These are phyloP conservation scores for Oenanthe sinensis DNA, from an alignment of 129 eudicot genomes.

Conservation along the genomic window DNA sequence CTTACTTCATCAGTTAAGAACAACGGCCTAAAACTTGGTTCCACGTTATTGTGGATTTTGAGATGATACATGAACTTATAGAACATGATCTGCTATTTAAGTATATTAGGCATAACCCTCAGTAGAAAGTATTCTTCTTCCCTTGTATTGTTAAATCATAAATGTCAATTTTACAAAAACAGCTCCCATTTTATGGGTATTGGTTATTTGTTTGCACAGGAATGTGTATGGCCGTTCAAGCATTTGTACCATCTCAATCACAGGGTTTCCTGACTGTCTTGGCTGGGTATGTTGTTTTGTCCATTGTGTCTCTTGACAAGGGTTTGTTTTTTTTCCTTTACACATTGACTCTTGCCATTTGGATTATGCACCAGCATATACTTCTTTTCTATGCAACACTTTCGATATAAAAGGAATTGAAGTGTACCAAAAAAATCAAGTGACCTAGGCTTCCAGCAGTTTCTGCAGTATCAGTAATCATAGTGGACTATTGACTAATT, in stretches of 20 bases:
- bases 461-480: not conserved
- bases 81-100: not conserved
- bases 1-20: not conserved
- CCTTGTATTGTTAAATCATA: not conserved
- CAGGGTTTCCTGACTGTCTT: constrained; percentile 55
- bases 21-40: not conserved
- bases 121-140: not conserved
- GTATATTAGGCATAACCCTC: not conserved
- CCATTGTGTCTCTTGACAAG: not conserved
- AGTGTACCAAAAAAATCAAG: not conserved
- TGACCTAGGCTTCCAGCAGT: not conserved
- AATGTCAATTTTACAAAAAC: not conserved
- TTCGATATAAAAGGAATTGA: not conserved
- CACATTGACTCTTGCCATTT: not conserved
- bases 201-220: constrained; percentile 29
- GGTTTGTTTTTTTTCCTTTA: not conserved
- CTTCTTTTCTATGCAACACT: not conserved
- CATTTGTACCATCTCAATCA: constrained; percentile 52
- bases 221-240: constrained; percentile 91
- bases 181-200: not conserved
- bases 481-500: not conserved
- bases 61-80: not conserved
- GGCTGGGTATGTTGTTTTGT: constrained; percentile 48
- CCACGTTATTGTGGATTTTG: not conserved
- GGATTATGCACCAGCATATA: not conserved